These are phyloP conservation scores for Colletotrichum lentis DNA, from an alignment of 2,329 filamentous ascomycete species.

Conservation along the genomic window DNA sequence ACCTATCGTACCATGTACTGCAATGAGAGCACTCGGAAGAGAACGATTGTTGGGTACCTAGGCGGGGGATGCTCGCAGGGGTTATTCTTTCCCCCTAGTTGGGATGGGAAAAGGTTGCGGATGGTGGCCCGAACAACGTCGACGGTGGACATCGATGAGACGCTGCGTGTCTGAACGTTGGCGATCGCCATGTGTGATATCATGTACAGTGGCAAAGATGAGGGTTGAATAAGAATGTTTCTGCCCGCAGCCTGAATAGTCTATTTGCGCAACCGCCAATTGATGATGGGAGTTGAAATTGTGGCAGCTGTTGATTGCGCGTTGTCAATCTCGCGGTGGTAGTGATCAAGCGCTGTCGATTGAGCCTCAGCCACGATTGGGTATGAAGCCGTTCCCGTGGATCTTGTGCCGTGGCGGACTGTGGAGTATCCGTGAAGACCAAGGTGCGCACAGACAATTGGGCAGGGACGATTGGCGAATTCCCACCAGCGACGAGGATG, in stretches of 20 bases:
- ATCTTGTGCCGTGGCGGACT: conserved; percentile 8
- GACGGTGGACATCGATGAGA: conserved; percentile 30
- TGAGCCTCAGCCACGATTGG: conserved; percentile 22
- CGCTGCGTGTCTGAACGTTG: conserved; percentile 34
- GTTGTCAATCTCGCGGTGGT: conserved; percentile 11
- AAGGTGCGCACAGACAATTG: conserved; percentile 33
- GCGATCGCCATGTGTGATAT: conserved; percentile 24
- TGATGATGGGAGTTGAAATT: not conserved
- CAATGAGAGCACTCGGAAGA: conserved; percentile 5
- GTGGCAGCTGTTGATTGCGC: not conserved
- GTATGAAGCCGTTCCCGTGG: conserved; percentile 20
- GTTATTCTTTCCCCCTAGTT: conserved; percentile 8
- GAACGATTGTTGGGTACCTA: conserved; percentile 25
- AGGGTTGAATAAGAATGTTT: not conserved
- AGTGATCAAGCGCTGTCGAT: conserved; percentile 19
- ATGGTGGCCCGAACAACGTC: conserved; percentile 30
- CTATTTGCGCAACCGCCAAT: not conserved
- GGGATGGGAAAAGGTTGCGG: conserved; percentile 19
- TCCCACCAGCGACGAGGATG: conserved; percentile 10
- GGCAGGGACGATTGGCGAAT: conserved; percentile 21
- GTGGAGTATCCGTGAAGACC: not conserved
- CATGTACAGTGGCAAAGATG: conserved; percentile 13
- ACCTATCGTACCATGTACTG: not conserved
- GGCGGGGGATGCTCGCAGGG: conserved; percentile 31
- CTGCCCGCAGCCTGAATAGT: not conserved